These are phyloP conservation scores for Cyphellophora europaea DNA, from an alignment of 2,329 filamentous ascomycete species.

Conservation along the genomic window DNA sequence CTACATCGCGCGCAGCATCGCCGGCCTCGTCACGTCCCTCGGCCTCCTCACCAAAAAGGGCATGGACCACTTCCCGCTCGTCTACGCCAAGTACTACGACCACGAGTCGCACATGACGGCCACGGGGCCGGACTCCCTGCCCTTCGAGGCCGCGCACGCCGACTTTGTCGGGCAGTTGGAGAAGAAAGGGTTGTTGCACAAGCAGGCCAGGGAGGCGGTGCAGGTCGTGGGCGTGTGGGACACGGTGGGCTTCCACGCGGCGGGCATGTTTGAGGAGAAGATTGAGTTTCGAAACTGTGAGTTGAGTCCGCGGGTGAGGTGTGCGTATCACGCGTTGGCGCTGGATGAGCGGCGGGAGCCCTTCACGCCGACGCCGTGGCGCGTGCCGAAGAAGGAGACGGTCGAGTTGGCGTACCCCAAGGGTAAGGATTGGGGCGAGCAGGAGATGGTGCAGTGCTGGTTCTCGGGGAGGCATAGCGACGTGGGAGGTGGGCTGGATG, in stretches of 20 bases:
- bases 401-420: slow-evolving; percentile 25
- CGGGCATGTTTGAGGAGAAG: slow-evolving; percentile 19
- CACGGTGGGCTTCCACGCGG: slow-evolving; percentile 21
- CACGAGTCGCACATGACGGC: slow-evolving; percentile 1
- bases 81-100: slow-evolving; percentile 20
- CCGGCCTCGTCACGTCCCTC: slow-evolving; percentile 33
- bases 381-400: slow-evolving; percentile 28
- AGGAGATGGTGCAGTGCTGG: slow-evolving; percentile 37
- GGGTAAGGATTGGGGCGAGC: slow-evolving; percentile 25
- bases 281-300: slow-evolving; percentile 21
- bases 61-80: slow-evolving; percentile 19
- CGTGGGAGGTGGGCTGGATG: slow-evolving; percentile 34
- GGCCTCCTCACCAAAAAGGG: slow-evolving; percentile 29
- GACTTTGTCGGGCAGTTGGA: slow-evolving; percentile 10
- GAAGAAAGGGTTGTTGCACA: slow-evolving; percentile 5
- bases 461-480: slow-evolving; percentile 39
- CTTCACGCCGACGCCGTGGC: slow-evolving; percentile 45
- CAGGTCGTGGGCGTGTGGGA: slow-evolving; percentile 27
- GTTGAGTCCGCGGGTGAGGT: slow-evolving; percentile 22
- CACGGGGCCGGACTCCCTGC: slow-evolving; percentile 2
- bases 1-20: slow-evolving; percentile 36
- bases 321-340: slow-evolving; percentile 30
- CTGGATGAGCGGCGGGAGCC: slow-evolving; percentile 31
- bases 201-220: slow-evolving; percentile 19
- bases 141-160: slow-evolving; percentile 7